phyloP scores from a whole-genome alignment of 2,329 filamentous ascomycete species.

The Fusarium secorum region DNA sequence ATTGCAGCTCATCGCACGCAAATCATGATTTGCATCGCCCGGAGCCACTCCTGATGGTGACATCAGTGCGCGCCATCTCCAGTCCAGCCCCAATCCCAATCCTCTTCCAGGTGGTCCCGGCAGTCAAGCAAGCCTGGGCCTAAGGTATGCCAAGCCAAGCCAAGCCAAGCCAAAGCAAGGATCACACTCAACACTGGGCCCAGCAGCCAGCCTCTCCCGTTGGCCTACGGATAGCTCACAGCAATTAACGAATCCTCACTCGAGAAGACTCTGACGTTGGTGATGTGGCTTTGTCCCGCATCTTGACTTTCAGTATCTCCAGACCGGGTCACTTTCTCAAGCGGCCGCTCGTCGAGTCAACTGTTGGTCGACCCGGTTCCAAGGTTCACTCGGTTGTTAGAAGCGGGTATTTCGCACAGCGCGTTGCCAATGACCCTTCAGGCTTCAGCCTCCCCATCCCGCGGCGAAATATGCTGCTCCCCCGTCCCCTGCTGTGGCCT shows the following conservation, averaged over 20 bases:
- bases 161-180: constrained; percentile 13
- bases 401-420: constrained; percentile 12
- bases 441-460: constrained; percentile 4
- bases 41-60: constrained; percentile 3
- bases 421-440: constrained; percentile 8
- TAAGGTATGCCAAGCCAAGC: not conserved
- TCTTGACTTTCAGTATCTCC: not conserved
- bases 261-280: not conserved
- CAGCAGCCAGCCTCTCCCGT: constrained; percentile 29
- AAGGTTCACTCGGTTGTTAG: constrained; percentile 23
- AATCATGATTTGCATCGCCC: constrained; percentile 21
- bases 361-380: constrained; percentile 8
- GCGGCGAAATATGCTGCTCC: constrained; percentile 22
- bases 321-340: not conserved
- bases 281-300: not conserved
- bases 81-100: not conserved
- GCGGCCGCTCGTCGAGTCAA: constrained; percentile 11
- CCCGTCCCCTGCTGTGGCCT: constrained; percentile 23
- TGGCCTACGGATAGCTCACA: not conserved
- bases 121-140: not conserved
- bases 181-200: not conserved
- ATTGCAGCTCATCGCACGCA: not conserved
- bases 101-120: constrained; percentile 1
- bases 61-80: constrained; percentile 7
- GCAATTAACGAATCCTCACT: not conserved